Evolutionary conservation across 352 stramenopile species (phyloP), one percentile per base, ranked within the genome.

Genomic region (Phytophthora agathidicida): DNA sequence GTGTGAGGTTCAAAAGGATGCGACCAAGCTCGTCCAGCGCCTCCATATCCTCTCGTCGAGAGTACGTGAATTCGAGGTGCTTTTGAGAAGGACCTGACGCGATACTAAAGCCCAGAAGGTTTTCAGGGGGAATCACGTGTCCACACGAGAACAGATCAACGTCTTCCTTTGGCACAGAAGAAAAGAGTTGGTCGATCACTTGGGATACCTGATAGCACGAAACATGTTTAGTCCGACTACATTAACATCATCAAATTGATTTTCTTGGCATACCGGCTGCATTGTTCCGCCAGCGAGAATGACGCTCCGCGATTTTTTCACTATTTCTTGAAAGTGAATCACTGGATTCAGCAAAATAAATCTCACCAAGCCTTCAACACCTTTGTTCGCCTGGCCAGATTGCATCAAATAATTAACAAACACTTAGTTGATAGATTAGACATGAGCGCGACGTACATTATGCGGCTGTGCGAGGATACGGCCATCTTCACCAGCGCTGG

Each of bases 271-370:
- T 64, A 95, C 87, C 14, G 98, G 98, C 52, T 98, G 91, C 74
- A 99, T 97, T 36, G 98, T 99, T 35, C 98, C 98, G 65, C 98
- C 98, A 11, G 98, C 94, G 6, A 99, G 80, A 42, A 99, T 92
- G 6, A 99, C 86, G 7, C 96, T 95, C 43, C 96, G 85, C 10
- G 96, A 83, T 60, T 98, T 87, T 26, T 94, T 60, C 5, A 99
- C 80, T n/a, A 99, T 91, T 59, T 98, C 83, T 49, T 97, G 66
- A 41, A 99, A 98, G 38, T 98, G 88, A 5, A 86, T 82, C 0
- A 84, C 86, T 10, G 97, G 96, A 70, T 99, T 98, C 7, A 99
- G 76, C 55, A 99, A 71, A 22, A 99, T 85, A 71, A 98, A 99
- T 51, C 96, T 96, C 27, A 99, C 80, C 11, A 67, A 52, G 1